Percentiles rank a stretch among this genome's conserved stretches.
Evolutionary conservation across 192 early-diverging fungal genomes (phyloP).

Genomic region (Linnemannia zychae): DNA sequence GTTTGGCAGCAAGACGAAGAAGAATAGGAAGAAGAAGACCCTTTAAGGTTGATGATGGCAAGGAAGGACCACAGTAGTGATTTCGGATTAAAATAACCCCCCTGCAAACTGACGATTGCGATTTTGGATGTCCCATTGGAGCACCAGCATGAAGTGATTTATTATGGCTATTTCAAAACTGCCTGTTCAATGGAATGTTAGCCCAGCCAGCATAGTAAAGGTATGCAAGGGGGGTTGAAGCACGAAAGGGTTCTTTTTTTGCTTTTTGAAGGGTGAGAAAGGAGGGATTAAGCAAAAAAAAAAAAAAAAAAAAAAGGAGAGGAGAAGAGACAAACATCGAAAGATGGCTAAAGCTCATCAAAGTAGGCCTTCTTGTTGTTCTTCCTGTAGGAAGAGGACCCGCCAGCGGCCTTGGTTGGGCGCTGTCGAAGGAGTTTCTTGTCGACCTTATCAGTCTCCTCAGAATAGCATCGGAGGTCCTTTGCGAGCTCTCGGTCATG

Average conservation of each 20-base stretch:
- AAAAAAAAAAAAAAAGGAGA: not conserved
- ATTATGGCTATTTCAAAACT: not conserved
- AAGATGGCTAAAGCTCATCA: slow-evolving; percentile 1
- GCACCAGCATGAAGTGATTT: not conserved
- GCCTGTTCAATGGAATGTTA: not conserved
- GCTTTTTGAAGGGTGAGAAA: not conserved
- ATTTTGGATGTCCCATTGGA: too few species aligned
- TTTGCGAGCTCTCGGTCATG: slow-evolving; percentile 27
- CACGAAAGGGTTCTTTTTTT: not conserved
- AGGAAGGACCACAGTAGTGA: not conserved
- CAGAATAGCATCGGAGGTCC: slow-evolving; percentile 13
- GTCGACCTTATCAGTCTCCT: slow-evolving; percentile 22
- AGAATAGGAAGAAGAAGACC: not conserved
- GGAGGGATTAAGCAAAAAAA: not conserved
- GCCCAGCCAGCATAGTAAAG: not conserved
- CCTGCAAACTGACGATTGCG: too few species aligned
- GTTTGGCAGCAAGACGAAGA: not conserved
- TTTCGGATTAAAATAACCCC: not conserved
- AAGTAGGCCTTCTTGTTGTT: slow-evolving; percentile 10
- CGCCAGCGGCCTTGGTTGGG: not conserved
- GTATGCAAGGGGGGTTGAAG: not conserved
- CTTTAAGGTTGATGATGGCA: not conserved
- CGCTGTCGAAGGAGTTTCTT: slow-evolving; percentile 25
- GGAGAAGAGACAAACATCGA: not conserved
- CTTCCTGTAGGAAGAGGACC: slow-evolving; percentile 5